phyloP scores from a whole-genome alignment of 306 rosid species.

The Pterocarpus santalinus region DNA sequence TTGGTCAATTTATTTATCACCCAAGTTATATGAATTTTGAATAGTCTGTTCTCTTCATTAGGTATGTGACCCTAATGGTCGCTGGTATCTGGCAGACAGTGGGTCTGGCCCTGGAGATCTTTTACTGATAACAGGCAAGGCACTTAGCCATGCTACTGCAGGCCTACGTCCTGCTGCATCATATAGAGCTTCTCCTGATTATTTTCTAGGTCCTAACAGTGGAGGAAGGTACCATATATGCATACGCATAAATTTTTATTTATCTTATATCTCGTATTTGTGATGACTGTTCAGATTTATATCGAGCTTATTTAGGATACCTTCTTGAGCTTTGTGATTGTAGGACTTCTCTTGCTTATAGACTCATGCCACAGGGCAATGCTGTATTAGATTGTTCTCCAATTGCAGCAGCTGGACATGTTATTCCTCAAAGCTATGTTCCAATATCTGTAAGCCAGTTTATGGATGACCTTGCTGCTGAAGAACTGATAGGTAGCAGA shows the following conservation, averaged over 20 bases:
- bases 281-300: constrained; percentile 34
- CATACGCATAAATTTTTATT: neutral
- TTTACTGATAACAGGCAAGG: constrained; percentile 90
- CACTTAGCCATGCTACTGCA: constrained; percentile 92
- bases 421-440: constrained; percentile 85
- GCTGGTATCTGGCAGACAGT: constrained; percentile 91
- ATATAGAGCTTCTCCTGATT: constrained; percentile 79
- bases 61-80: constrained; percentile 96
- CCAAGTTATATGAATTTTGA: constrained; percentile 2
- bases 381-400: constrained; percentile 96
- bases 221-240: constrained; percentile 74
- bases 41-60: constrained; percentile 52
- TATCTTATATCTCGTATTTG: constrained; percentile 15
- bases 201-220: constrained; percentile 59
- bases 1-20: constrained; percentile 24
- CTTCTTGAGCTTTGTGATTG: constrained; percentile 58
- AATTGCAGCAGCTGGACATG: constrained; percentile 95
- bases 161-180: constrained; percentile 91
- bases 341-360: constrained; percentile 94
- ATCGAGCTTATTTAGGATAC: constrained; percentile 52
- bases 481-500: constrained; percentile 74
- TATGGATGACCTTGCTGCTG: constrained; percentile 98
- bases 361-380: constrained; percentile 96
- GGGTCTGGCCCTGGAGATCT: constrained; percentile 89
- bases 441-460: constrained; percentile 98